These are phyloP conservation scores for Aphanocladium album DNA, from an alignment of 2,329 filamentous ascomycete genomes.

Conservation along the genomic window DNA sequence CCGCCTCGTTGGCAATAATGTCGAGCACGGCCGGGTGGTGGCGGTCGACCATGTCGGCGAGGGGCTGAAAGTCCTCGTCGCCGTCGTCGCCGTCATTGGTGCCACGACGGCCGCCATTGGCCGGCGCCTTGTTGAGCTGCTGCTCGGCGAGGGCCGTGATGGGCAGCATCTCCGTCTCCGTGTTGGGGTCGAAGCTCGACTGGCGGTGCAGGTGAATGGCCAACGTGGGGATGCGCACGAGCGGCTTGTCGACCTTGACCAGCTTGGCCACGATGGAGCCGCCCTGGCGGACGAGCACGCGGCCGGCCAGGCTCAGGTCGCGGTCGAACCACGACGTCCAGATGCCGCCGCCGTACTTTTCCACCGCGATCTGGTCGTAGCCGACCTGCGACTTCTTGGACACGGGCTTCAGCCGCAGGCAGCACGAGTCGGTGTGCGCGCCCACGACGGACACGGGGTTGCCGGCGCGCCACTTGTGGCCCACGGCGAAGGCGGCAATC, in stretches of 20 bases:
- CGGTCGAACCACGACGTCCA: slow-evolving; percentile 99
- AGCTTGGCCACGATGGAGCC: slow-evolving; percentile 75
- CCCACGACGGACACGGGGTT: slow-evolving; percentile 91
- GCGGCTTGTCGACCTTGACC: slow-evolving; percentile 83
- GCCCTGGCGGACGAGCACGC: slow-evolving; percentile 72
- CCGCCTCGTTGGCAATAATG: slow-evolving; percentile 75
- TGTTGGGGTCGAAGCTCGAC: slow-evolving; percentile 87
- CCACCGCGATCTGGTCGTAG: slow-evolving; percentile 90
- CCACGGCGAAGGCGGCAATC: slow-evolving; percentile 87
- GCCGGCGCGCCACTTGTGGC: slow-evolving; percentile 83
- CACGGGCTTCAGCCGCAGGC: slow-evolving; percentile 86
- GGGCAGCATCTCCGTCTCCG: slow-evolving; percentile 92
- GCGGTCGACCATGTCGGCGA: slow-evolving; percentile 72
- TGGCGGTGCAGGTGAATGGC: slow-evolving; percentile 91
- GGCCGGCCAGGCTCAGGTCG: slow-evolving; percentile 83
- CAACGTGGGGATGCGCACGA: slow-evolving; percentile 86
- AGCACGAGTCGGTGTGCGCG: slow-evolving; percentile 92
- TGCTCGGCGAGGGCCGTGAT: slow-evolving; percentile 83
- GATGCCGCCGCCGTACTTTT: slow-evolving; percentile 93
- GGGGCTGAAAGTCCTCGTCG: slow-evolving; percentile 59
- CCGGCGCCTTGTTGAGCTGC: slow-evolving; percentile 71
- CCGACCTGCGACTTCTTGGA: slow-evolving; percentile 83
- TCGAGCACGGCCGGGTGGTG: slow-evolving; percentile 87
- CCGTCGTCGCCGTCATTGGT: slow-evolving; percentile 36
- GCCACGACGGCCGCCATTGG: slow-evolving; percentile 38